phyloP scores from a whole-genome alignment of 345 rosid genomes.

The Lepidium sativum region DNA sequence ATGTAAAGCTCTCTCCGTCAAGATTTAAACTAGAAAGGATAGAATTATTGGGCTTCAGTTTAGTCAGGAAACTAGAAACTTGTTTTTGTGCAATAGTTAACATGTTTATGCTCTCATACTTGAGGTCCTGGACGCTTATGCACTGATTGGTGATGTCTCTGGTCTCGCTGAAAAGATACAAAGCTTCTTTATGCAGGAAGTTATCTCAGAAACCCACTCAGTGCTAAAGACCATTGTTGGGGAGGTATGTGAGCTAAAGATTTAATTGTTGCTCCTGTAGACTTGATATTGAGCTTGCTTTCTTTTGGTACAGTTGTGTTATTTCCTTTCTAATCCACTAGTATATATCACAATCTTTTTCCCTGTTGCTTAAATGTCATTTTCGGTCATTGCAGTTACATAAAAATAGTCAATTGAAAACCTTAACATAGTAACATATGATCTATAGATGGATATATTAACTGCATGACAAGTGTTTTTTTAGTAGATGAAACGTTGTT shows the following conservation, averaged over 20 bases:
- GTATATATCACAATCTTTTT: neutral
- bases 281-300: constrained; percentile 12
- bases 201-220: constrained; percentile 81
- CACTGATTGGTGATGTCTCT: constrained; percentile 90
- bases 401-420: neutral
- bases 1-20: constrained; percentile 3
- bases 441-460: neutral
- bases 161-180: constrained; percentile 99
- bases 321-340: neutral
- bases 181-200: constrained; percentile 97
- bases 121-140: constrained; percentile 98
- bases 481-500: neutral
- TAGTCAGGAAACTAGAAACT: neutral
- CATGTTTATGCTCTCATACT: constrained; percentile 12
- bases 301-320: neutral
- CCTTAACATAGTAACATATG: neutral
- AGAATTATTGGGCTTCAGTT: neutral
- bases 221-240: constrained; percentile 63
- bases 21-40: neutral
- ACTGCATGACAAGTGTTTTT: neutral
- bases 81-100: constrained; percentile 8
- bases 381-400: neutral
- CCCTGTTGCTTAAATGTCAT: constrained; percentile 2
- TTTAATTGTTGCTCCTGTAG: neutral
- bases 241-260: constrained; percentile 49